phyloP scores from a whole-genome alignment of 306 rosid genomes.

The Comarum palustre region DNA sequence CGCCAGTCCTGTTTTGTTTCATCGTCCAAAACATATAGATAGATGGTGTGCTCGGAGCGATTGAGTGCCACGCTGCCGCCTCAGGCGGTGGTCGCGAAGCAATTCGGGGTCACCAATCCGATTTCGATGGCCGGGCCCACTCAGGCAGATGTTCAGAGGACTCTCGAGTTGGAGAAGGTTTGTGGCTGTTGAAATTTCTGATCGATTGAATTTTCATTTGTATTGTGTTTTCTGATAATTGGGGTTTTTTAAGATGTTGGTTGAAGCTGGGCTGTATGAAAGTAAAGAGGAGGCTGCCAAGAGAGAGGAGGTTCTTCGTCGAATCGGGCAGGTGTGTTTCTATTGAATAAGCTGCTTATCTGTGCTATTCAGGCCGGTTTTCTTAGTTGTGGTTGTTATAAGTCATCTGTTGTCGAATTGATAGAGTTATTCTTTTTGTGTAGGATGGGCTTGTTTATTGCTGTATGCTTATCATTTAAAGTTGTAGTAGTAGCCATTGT shows the following conservation, averaged over 20 bases:
- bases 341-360: neutral
- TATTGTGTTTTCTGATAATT: constrained; percentile 6
- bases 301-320: constrained; percentile 57
- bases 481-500: neutral
- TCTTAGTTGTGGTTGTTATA: neutral
- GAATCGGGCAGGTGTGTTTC: constrained; percentile 46
- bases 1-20: neutral
- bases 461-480: neutral
- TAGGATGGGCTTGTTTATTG: neutral
- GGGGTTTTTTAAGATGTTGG: constrained; percentile 39
- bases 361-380: too few species aligned
- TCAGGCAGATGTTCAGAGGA: constrained; percentile 43
- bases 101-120: constrained; percentile 64
- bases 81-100: constrained; percentile 29
- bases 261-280: constrained; percentile 57
- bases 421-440: neutral
- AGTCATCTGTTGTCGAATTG: neutral
- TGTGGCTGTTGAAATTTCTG: neutral
- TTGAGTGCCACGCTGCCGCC: constrained; percentile 27
- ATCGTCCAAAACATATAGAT: neutral
- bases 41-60: constrained; percentile 56
- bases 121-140: constrained; percentile 63
- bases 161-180: constrained; percentile 62
- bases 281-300: constrained; percentile 53
- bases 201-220: neutral